phyloP scores from a whole-genome alignment of 192 early-diverging fungal genomes.

The Coemansia sp. region DNA sequence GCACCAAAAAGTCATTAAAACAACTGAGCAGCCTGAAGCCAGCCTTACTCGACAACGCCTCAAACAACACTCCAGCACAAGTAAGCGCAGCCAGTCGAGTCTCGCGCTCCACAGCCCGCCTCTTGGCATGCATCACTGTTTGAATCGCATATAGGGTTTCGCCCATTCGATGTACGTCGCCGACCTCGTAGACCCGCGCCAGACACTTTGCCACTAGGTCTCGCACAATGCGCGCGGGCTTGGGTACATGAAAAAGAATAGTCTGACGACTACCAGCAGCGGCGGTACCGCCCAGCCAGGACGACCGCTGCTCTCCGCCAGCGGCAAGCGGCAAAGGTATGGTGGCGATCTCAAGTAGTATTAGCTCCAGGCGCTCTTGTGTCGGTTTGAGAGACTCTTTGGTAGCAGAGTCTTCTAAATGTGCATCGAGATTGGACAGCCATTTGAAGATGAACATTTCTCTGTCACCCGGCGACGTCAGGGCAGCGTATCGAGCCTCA shows the following conservation, averaged over 20 bases:
- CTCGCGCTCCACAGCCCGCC: constrained; percentile 14
- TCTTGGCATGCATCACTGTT: constrained; percentile 10
- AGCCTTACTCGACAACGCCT: constrained; percentile 58
- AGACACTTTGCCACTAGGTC: constrained; percentile 38
- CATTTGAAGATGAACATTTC: constrained; percentile 90
- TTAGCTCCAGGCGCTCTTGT: constrained; percentile 75
- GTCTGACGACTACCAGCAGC: constrained; percentile 52
- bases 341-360: constrained; percentile 64
- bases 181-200: constrained; percentile 33
- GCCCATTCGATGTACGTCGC: constrained; percentile 45
- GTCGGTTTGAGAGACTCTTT: constrained; percentile 57
- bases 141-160: constrained; percentile 38
- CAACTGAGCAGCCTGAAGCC: constrained; percentile 56
- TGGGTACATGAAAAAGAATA: constrained; percentile 17
- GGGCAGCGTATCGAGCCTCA: constrained; percentile 43
- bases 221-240: constrained; percentile 33
- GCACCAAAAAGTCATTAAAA: constrained; percentile 47
- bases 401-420: constrained; percentile 54
- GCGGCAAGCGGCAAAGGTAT: constrained; percentile 64
- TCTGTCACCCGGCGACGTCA: constrained; percentile 61
- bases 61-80: constrained; percentile 77
- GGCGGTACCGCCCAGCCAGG: constrained; percentile 59
- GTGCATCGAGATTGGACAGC: constrained; percentile 79
- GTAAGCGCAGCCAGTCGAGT: constrained; percentile 62
- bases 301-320: constrained; percentile 64